Evolutionary conservation across 192 early-diverging fungal genomes (phyloP).

Genomic region (Backusella tarrabulga): DNA sequence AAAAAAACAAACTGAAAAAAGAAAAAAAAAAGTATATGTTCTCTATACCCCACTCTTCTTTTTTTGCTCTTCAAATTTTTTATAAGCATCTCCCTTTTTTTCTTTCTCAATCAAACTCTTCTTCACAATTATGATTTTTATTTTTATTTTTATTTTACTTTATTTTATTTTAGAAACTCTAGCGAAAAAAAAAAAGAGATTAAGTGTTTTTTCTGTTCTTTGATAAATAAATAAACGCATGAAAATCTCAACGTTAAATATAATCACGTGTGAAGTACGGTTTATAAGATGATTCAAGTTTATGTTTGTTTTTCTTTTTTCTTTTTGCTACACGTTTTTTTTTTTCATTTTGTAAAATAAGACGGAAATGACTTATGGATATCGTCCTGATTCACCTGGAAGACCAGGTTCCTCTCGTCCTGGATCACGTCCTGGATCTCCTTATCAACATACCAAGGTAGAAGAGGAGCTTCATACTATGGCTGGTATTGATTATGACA

Average conservation of each 20-base stretch:
- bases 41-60: neutral
- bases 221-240: constrained; percentile 10
- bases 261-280: neutral
- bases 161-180: constrained; percentile 13
- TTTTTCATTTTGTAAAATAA: neutral
- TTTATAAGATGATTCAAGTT: neutral
- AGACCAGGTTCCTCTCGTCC: constrained; percentile 28
- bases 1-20: neutral
- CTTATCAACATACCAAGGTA: constrained; percentile 42
- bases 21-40: constrained; percentile 1
- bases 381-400: constrained; percentile 26
- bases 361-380: neutral
- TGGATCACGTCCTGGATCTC: constrained; percentile 20
- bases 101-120: neutral
- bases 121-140: constrained; percentile 9
- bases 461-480: constrained; percentile 66
- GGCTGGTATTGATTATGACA: constrained; percentile 80
- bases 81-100: constrained; percentile 4
- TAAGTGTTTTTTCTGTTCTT: neutral
- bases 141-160: neutral
- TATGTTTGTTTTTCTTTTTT: neutral
- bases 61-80: neutral
- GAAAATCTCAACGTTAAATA: neutral
- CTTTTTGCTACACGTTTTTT: neutral
- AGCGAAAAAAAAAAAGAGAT: neutral